Evolutionary conservation across 192 early-diverging fungal genomes (phyloP).

Genomic region (Entophlyctis luteolus): DNA sequence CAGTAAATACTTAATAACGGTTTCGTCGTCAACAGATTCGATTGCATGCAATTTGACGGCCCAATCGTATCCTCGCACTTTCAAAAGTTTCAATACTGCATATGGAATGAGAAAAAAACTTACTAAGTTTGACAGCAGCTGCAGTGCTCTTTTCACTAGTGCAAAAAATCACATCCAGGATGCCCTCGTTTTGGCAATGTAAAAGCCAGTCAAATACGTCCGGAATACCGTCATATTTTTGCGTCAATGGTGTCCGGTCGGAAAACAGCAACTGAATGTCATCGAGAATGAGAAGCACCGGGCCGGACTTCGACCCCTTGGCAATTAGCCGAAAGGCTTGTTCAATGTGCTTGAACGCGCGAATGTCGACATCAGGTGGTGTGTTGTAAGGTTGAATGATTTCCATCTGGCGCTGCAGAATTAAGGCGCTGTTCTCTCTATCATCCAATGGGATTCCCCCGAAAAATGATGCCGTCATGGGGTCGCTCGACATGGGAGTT

Average conservation of each 20-base stretch:
- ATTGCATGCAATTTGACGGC: constrained; percentile 23
- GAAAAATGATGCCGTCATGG: background rate
- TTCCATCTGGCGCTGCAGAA: background rate
- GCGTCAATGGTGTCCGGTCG: constrained; percentile 23
- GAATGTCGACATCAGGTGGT: constrained; percentile 2
- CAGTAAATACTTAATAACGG: constrained; percentile 33
- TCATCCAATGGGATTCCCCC: too few species aligned
- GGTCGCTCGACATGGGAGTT: background rate
- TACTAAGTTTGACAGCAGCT: constrained; percentile 22
- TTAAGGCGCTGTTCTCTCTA: background rate
- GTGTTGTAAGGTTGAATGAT: background rate
- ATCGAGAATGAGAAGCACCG: constrained; percentile 33
- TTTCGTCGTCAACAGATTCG: constrained; percentile 34
- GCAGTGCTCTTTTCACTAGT: constrained; percentile 30
- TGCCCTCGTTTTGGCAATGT: constrained; percentile 29
- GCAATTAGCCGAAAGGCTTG: constrained; percentile 35
- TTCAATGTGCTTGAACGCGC: constrained; percentile 16
- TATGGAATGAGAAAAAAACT: background rate
- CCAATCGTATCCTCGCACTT: constrained; percentile 35
- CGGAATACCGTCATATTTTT: constrained; percentile 29
- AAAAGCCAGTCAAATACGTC: constrained; percentile 38
- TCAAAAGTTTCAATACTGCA: background rate
- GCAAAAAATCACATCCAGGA: constrained; percentile 39
- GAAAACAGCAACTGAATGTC: constrained; percentile 38
- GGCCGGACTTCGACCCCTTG: constrained; percentile 2